Evolutionary conservation across 176 grass and related monocot species (phyloP).

Genomic region (Triticum turgidum): DNA sequence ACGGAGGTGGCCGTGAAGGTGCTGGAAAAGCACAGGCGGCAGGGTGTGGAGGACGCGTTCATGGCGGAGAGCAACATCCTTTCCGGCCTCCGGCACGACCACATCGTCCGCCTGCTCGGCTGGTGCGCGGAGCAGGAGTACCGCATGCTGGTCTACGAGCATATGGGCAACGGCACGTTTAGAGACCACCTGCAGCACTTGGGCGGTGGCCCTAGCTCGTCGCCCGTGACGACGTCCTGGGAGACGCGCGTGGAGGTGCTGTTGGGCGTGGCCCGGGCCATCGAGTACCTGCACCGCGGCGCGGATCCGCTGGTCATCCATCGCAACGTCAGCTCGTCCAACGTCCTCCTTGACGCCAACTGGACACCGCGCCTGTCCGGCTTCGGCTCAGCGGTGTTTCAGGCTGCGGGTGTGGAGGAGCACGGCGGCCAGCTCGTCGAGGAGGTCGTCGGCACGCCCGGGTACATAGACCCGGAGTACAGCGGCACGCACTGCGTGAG

Average conservation of each 20-base stretch:
- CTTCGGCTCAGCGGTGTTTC: background rate
- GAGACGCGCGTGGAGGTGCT: background rate
- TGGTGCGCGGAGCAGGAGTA: too few relatives aligned
- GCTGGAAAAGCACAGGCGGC: too few relatives aligned
- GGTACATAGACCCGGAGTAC: background rate
- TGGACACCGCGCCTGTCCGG: background rate
- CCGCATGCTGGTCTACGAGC: too few relatives aligned
- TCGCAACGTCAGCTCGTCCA: constrained; percentile 3
- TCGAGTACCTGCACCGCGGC: background rate
- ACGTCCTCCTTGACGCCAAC: background rate
- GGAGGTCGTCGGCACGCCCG: background rate
- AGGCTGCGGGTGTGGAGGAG: background rate
- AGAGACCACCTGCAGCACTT: too few relatives aligned
- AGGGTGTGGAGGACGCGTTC: too few relatives aligned
- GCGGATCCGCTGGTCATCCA: background rate
- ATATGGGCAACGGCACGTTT: too few relatives aligned
- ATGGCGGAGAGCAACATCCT: too few relatives aligned
- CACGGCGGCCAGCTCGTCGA: background rate
- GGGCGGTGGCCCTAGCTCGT: background rate
- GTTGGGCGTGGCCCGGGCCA: background rate
- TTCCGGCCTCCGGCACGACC: too few relatives aligned
- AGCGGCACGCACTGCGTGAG: too few relatives aligned
- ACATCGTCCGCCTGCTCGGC: too few relatives aligned
- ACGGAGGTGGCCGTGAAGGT: too few relatives aligned
- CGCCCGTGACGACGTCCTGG: background rate